Percentiles rank a stretch among this genome's conserved stretches.
Conservation (phyloP, 129 eudicot species). For the Solidago caesia region DNA sequence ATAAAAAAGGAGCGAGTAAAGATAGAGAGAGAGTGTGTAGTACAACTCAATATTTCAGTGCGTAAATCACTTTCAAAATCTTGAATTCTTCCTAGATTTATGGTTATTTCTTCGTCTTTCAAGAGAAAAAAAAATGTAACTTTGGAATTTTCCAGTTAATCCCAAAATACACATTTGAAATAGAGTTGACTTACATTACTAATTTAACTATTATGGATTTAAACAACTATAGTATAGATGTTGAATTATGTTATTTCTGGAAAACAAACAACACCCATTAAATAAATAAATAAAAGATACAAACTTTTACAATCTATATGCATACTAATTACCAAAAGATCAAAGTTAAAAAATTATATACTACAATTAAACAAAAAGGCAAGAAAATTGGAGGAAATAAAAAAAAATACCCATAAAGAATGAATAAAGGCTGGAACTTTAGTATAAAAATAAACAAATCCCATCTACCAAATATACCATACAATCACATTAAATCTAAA, state of each 20-base stretch:
- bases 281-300: background rate
- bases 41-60: no score
- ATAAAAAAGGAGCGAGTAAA: no score
- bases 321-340: background rate
- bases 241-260: slow-evolving; percentile 15
- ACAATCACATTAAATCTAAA: slow-evolving; percentile 22
- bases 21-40: no score
- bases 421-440: slow-evolving; percentile 28
- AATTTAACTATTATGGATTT: slow-evolving; percentile 3
- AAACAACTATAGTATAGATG: background rate
- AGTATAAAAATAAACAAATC: slow-evolving; percentile 3
- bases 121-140: no score
- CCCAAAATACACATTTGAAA: slow-evolving; percentile 14
- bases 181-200: slow-evolving; percentile 24
- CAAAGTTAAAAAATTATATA: slow-evolving; percentile 6
- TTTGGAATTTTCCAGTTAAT: no score
- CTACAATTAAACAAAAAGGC: background rate
- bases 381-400: slow-evolving; percentile 3
- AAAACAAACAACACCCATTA: slow-evolving; percentile 21
- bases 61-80: no score
- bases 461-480: background rate
- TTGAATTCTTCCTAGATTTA: no score
- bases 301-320: background rate
- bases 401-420: slow-evolving; percentile 24
- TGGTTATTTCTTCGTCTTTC: no score